A percentile compares a stretch with the other conserved stretches of the same genome.
These are phyloP conservation scores for Kappamyces sp. DNA, from an alignment of 192 early-diverging fungal species.

Conservation along the genomic window DNA sequence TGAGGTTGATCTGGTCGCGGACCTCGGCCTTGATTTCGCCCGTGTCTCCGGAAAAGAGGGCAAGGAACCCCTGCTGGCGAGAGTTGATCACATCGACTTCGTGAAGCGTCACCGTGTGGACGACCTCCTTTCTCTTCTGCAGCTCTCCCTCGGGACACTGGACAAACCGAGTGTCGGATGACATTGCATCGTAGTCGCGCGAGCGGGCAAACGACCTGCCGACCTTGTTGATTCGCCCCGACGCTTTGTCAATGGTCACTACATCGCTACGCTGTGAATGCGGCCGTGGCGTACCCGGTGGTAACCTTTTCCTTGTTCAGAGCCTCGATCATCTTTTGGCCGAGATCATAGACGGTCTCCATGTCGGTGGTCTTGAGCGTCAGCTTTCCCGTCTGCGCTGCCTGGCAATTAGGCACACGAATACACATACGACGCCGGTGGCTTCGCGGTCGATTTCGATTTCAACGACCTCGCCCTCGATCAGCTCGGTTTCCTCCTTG, in stretches of 20 bases:
- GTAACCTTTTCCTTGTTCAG: slow-evolving; percentile 97
- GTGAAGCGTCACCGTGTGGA: slow-evolving; percentile 97
- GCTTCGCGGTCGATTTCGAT: slow-evolving; percentile 92
- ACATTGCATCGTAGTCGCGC: slow-evolving; percentile 97
- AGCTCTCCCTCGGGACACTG: slow-evolving; percentile 99
- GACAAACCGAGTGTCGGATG: slow-evolving; percentile 95
- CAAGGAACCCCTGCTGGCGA: slow-evolving; percentile 93
- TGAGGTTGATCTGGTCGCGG: slow-evolving; percentile 95
- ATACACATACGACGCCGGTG: slow-evolving; percentile 67
- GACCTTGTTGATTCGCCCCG: slow-evolving; percentile 89
- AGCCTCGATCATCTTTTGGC: slow-evolving; percentile 97
- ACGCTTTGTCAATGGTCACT: slow-evolving; percentile 97
- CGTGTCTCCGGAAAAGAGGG: slow-evolving; percentile 93
- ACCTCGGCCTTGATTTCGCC: slow-evolving; percentile 98
- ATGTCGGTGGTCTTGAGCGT: slow-evolving; percentile 99
- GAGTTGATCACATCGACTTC: slow-evolving; percentile 99
- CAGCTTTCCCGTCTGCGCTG: slow-evolving; percentile 92
- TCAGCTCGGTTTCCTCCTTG: slow-evolving; percentile 97
- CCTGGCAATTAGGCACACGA: slow-evolving; percentile 36
- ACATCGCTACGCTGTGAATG: slow-evolving; percentile 62
- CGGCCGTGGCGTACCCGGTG: slow-evolving; percentile 59
- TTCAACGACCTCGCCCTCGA: slow-evolving; percentile 99
- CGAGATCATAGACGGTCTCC: slow-evolving; percentile 99
- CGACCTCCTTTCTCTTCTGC: slow-evolving; percentile 93
- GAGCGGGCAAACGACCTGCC: slow-evolving; percentile 96